Evolutionary conservation across 225 moss, liverwort and hornwort genomes (phyloP).

Genomic region (Antitrichia curtipendula): DNA sequence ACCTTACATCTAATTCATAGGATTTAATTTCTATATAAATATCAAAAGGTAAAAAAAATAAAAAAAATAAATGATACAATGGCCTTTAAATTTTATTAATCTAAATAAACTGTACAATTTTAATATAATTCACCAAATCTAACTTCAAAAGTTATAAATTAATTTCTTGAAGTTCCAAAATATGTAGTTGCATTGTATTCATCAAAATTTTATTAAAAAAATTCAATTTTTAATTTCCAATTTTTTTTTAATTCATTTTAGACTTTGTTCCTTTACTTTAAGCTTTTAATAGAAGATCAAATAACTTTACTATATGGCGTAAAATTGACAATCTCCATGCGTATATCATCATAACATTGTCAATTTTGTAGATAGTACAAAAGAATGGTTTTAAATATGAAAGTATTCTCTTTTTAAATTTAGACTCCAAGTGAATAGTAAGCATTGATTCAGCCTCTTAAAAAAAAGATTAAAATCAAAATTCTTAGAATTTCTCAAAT

Average conservation of each 20-base stretch:
- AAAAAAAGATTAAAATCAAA: background rate
- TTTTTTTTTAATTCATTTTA: background rate
- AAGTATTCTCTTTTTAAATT: no score
- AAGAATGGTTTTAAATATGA: background rate
- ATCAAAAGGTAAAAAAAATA: no score
- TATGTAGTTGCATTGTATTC: background rate
- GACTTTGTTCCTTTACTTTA: background rate
- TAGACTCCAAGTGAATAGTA: no score
- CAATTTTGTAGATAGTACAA: background rate
- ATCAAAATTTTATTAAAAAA: no score
- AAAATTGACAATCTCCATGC: background rate
- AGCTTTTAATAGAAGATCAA: no score
- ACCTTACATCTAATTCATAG: accelerated
- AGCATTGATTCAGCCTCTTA: background rate
- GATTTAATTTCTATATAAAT: background rate
- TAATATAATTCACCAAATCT: background rate
- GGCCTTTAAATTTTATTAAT: background rate
- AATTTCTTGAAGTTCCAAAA: background rate
- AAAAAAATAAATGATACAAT: no score
- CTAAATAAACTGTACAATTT: background rate
- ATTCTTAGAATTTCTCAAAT: accelerated
- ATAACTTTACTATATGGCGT: background rate
- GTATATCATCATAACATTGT: background rate
- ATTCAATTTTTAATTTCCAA: no score
- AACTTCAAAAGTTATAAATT: no score